Base-by-base conservation (phyloP, 495 filamentous ascomycete species). In the Chaetomium tenue region DNA sequence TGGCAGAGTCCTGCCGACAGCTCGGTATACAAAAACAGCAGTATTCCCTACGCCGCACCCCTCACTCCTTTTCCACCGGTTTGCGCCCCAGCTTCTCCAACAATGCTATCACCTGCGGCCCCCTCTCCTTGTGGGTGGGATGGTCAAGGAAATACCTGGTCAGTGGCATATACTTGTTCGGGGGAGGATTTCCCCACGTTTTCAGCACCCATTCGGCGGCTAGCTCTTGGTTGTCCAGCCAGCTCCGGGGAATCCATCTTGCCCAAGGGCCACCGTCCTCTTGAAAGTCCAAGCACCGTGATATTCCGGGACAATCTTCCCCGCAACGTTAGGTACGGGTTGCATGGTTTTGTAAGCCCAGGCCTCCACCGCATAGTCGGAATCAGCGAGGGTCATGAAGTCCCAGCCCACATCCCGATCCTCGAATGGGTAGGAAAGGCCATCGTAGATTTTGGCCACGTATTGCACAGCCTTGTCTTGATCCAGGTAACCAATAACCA, bases 321-420 rank as follows among this genome's bases (percentile, higher is more conserved):
- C 26, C 0, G 18, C 58, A 0, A 60, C 58, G 4, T 2, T 18
- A 15, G 20, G 44, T 18, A 25, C 58, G 28, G 44, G 44, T 46
- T 60, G 58, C 26, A 60, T 60, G n/a, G 28, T 50, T 39, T 50
- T 28, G 9, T 60, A 50, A 8, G 58, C 58, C 58, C 58, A 60
- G 5, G 44, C 26, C 4, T 60, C 58, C n/a, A 51, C 12, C 18
- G 58, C 44, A 6, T 60, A 60, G 20, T 60, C 58, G 18, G 0
- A 2, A 9, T 60, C 58, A 18, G 58, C 58, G 11, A 60, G 58
- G 9, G 26, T 52, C 58, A 61, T 61, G 22, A 30, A 52, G 30
- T 61, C 46, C 13, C n/a, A 11, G 20, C 47, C 58, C 5, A 2
- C 8, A 16, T 51, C 20, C 9, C 8, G 11, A 18, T 60, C 8